These are phyloP conservation scores for Scedosporium boydii DNA, from an alignment of 2,329 filamentous ascomycete species.

Conservation along the genomic window DNA sequence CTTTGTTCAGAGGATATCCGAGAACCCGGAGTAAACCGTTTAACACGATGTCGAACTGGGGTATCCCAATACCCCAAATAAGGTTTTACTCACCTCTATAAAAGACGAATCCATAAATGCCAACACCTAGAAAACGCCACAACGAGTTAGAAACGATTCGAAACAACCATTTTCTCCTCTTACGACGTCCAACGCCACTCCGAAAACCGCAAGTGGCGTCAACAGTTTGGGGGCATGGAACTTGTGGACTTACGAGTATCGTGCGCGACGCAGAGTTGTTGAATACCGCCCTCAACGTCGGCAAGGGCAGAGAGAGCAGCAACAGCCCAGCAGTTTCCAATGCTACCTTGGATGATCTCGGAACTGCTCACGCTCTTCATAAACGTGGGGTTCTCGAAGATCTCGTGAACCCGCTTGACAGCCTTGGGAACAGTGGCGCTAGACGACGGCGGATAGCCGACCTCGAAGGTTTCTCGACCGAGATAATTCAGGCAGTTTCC, in stretches of 20 bases:
- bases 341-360: constrained; percentile 67
- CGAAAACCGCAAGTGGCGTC: background rate
- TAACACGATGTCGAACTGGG: background rate
- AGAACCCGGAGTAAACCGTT: background rate
- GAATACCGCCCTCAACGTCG: constrained; percentile 61
- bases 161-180: constrained; percentile 25
- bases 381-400: constrained; percentile 67
- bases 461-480: constrained; percentile 40
- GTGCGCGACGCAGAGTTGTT: constrained; percentile 65
- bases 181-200: background rate
- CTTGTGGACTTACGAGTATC: constrained; percentile 41
- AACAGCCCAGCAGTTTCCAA: constrained; percentile 80
- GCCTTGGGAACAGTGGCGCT: constrained; percentile 54
- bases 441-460: constrained; percentile 36
- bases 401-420: constrained; percentile 66
- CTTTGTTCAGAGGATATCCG: background rate
- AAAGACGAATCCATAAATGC: constrained; percentile 86
- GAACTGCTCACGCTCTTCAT: constrained; percentile 54
- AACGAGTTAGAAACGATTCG: background rate
- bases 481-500: constrained; percentile 46
- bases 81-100: constrained; percentile 44
- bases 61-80: background rate
- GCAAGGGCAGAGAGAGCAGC: constrained; percentile 68
- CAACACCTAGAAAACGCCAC: constrained; percentile 44
- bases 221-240: background rate